phyloP scores from a whole-genome alignment of 1,284 basidiomycete species.

The Anthracocystis panici-leucophaei region DNA sequence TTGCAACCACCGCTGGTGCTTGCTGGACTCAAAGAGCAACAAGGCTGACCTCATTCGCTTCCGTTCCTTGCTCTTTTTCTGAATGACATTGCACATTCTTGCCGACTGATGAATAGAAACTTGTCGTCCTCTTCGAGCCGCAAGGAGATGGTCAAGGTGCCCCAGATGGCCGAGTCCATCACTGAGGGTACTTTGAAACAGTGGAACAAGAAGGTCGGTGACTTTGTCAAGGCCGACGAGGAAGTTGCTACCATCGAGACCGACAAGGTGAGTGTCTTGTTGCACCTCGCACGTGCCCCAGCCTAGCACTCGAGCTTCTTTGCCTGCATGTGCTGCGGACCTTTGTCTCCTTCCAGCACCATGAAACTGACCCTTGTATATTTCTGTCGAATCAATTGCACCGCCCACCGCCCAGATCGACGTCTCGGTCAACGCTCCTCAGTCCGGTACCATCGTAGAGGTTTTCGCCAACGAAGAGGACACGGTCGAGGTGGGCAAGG shows the following conservation, averaged over 20 bases:
- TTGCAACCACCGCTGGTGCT: background rate
- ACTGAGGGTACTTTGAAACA: constrained; percentile 96
- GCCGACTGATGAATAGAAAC: constrained; percentile 16
- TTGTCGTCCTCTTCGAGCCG: constrained; percentile 51
- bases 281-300: background rate
- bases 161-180: constrained; percentile 99
- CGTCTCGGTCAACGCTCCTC: constrained; percentile 93
- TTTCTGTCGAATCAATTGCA: background rate
- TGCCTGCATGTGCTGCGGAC: too few relatives aligned
- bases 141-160: constrained; percentile 87
- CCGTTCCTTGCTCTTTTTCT: background rate
- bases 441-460: constrained; percentile 88
- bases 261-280: constrained; percentile 81
- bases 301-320: background rate
- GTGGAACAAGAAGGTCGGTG: constrained; percentile 94
- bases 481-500: constrained; percentile 93
- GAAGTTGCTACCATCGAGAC: constrained; percentile 98
- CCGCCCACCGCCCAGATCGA: constrained; percentile 81
- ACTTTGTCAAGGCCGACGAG: constrained; percentile 89
- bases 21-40: too few relatives aligned
- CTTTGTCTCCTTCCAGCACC: background rate
- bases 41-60: background rate
- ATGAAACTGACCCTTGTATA: background rate
- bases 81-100: background rate
- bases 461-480: constrained; percentile 90